Percentiles rank a stretch among this genome's conserved stretches.
phyloP scores from a whole-genome alignment of 768 basidiomycete species.

The Rhodotorula babjevae region DNA sequence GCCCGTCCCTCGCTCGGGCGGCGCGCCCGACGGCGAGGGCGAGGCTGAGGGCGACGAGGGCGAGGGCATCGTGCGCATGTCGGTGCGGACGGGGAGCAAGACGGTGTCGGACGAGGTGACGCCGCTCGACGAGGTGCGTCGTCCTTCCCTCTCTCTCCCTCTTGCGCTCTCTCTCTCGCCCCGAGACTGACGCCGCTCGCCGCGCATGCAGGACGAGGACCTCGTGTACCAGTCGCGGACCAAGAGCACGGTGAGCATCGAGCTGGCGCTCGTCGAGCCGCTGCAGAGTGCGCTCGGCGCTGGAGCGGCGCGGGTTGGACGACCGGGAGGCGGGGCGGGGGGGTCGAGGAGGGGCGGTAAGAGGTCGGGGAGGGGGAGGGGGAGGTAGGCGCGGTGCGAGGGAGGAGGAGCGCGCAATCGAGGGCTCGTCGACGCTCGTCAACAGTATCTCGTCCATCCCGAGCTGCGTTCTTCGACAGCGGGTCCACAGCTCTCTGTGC shows the following conservation, averaged over 20 bases:
- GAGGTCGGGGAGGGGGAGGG: not conserved
- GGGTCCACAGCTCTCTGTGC: no score
- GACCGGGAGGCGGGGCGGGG: not conserved
- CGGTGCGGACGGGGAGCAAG: conserved; percentile 36
- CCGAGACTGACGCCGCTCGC: not conserved
- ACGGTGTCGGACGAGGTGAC: conserved; percentile 64
- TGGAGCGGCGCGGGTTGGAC: not conserved
- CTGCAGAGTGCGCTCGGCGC: conserved; percentile 5
- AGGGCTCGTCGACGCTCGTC: no score
- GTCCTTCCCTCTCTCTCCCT: not conserved
- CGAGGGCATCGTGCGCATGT: conserved; percentile 61
- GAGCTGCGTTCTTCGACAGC: no score
- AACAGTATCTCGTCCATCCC: no score
- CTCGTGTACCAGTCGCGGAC: conserved; percentile 38
- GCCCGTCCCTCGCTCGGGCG: not conserved
- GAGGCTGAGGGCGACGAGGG: conserved; percentile 56
- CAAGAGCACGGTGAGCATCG: conserved; percentile 32
- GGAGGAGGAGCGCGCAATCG: not conserved
- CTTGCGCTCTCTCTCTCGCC: no score
- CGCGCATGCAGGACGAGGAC: conserved; percentile 32
- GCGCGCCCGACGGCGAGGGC: no score
- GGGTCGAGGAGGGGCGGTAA: conserved; percentile 3
- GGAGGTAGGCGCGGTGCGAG: not conserved
- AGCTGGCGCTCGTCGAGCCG: conserved; percentile 17
- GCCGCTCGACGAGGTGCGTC: conserved; percentile 55